phyloP scores from a whole-genome alignment of 352 stramenopile genomes.

The Phytophthora multivora region DNA sequence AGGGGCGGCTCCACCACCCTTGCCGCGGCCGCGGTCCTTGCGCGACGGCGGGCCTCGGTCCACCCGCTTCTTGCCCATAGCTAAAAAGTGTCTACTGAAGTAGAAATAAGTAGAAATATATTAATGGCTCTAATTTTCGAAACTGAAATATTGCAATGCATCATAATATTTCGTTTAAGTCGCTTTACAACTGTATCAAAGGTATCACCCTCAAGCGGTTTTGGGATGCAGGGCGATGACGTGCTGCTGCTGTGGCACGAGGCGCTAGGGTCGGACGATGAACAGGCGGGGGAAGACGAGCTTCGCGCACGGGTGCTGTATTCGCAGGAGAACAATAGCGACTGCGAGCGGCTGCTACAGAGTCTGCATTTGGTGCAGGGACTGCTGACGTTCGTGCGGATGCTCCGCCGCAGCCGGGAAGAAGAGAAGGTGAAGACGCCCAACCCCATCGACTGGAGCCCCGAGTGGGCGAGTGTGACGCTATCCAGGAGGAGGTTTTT shows the following conservation, averaged over 20 bases:
- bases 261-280: constrained; percentile 65
- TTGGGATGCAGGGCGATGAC: too few species aligned
- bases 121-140: too few species aligned
- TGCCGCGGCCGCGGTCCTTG: constrained; percentile 15
- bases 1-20: background rate
- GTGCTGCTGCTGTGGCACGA: constrained; percentile 70
- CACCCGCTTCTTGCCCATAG: constrained; percentile 39
- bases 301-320: constrained; percentile 57
- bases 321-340: background rate
- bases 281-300: constrained; percentile 65
- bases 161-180: too few species aligned
- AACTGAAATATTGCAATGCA: too few species aligned
- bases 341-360: constrained; percentile 30
- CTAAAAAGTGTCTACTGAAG: too few species aligned
- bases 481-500: constrained; percentile 48
- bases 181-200: too few species aligned
- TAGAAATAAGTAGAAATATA: too few species aligned
- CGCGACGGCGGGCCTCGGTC: constrained; percentile 26
- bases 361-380: constrained; percentile 59
- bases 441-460: background rate
- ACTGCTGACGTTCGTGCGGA: constrained; percentile 53
- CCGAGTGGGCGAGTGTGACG: constrained; percentile 52
- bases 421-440: background rate
- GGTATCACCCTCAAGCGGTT: too few species aligned
- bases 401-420: constrained; percentile 16